Base-by-base conservation (phyloP, 768 basidiomycete species). In the Termitomyces sp. region DNA sequence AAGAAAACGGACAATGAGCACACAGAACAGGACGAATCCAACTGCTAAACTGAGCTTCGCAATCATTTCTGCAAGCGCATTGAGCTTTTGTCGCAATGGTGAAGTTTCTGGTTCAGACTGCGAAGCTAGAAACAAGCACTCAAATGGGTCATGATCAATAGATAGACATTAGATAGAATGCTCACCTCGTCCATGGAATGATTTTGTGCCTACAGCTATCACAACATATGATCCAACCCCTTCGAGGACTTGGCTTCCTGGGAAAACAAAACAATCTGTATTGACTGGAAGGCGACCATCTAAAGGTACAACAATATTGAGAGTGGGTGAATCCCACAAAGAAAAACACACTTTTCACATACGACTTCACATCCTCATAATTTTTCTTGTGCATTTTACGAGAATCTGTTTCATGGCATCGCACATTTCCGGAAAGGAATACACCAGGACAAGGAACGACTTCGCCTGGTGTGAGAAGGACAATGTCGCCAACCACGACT, bases 371-470 rank as follows among this genome's bases (percentile, higher is more conserved):
- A 14, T 40, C 38, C 38, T 41, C 16, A 41, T 18, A 68, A 98
- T 95, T 44, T 10, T 20, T 70, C 73, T 99, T 99, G 71, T 86
- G 88, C 71, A 99, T 95, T 16, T 94, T 88, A 71, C 98, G 95
- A 9, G 91, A 93, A 23, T 92, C 92, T 26, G 92, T 93, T 71
- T 98, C 97, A 68, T 99, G 97, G 70, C 95, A 98, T 69, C 85
- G 88, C 65, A 98, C 89, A 63, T 93, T 93, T 73, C 97, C 96
- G 8, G 83, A 78, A 32, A 99, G 75, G 76, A 96, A 97, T 67
- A 99, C 79, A 56, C 97, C 97, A 69, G 98, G 97, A 72, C 94
- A 96, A 50, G 97, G 96, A 16, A 98, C 70, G 58, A 98, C 88
- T 87, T 99, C 96, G 57, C 97, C 97, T 1, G 97, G 94, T 75